phyloP scores from a whole-genome alignment of 352 stramenopile genomes.

The Thalassiosira allenii region DNA sequence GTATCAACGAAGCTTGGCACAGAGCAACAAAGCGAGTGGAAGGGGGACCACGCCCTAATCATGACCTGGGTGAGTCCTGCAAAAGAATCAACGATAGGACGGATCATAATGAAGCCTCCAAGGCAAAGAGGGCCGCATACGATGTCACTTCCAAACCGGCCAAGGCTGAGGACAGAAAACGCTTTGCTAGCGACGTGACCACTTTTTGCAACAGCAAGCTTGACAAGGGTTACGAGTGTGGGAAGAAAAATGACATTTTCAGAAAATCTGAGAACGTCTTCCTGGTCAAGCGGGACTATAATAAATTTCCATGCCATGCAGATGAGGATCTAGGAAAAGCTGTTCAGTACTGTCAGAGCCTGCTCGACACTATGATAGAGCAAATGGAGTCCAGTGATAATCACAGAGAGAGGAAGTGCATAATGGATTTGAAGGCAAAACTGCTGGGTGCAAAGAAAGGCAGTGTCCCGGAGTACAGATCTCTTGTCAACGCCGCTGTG shows the following conservation, averaged over 20 bases:
- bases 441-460: neutral
- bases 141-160: neutral
- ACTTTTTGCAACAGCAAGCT: constrained; percentile 7
- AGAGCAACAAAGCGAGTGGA: neutral
- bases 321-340: constrained; percentile 9
- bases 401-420: neutral
- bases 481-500: neutral
- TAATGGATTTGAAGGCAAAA: neutral
- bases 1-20: constrained; percentile 4
- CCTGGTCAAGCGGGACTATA: constrained; percentile 2
- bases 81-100: neutral
- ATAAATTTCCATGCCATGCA: neutral
- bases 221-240: neutral
- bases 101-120: neutral
- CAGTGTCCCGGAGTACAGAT: neutral
- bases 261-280: neutral
- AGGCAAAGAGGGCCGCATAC: neutral
- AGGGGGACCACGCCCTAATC: neutral
- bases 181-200: neutral
- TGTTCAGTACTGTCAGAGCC: neutral
- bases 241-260: neutral
- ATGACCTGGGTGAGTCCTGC: neutral
- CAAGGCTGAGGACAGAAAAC: constrained; percentile 9
- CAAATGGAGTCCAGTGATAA: neutral
- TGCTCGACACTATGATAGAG: neutral